A percentile compares a stretch with the other conserved stretches of the same genome.
These are phyloP conservation scores for Zasmidium angulare DNA, from an alignment of 2,329 filamentous ascomycete species.

Conservation along the genomic window DNA sequence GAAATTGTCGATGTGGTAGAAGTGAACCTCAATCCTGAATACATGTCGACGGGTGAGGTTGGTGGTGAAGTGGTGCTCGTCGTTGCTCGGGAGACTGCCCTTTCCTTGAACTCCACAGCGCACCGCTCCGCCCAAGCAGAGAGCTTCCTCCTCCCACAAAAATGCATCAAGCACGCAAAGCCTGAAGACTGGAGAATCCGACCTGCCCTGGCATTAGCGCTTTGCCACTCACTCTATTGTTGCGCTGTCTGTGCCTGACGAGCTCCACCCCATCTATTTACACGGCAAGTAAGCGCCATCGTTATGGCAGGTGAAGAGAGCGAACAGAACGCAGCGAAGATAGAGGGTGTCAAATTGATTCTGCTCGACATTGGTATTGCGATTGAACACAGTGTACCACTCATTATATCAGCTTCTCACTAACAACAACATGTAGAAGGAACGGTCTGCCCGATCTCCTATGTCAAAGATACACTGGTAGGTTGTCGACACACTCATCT, in stretches of 20 bases:
- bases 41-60: not conserved
- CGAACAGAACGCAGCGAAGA: constrained; percentile 3
- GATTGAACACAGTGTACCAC: not conserved
- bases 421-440: constrained; percentile 58
- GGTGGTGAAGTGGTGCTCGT: not conserved
- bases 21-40: not conserved
- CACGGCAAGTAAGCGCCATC: not conserved
- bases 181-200: not conserved
- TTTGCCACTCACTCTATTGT: not conserved
- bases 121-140: constrained; percentile 13
- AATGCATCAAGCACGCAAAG: not conserved
- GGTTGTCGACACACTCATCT: constrained; percentile 38
- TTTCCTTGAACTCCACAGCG: constrained; percentile 9
- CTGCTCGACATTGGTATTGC: constrained; percentile 40
- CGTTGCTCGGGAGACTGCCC: not conserved
- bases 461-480: constrained; percentile 81
- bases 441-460: constrained; percentile 79
- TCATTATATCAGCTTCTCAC: not conserved
- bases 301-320: not conserved
- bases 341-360: constrained; percentile 34
- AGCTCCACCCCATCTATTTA: not conserved
- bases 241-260: not conserved
- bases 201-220: constrained; percentile 6
- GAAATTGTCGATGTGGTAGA: not conserved
- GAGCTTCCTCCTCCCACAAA: not conserved